Evolutionary conservation across 495 filamentous ascomycete species (phyloP).

Genomic region (Podospora pseudopauciseta): DNA sequence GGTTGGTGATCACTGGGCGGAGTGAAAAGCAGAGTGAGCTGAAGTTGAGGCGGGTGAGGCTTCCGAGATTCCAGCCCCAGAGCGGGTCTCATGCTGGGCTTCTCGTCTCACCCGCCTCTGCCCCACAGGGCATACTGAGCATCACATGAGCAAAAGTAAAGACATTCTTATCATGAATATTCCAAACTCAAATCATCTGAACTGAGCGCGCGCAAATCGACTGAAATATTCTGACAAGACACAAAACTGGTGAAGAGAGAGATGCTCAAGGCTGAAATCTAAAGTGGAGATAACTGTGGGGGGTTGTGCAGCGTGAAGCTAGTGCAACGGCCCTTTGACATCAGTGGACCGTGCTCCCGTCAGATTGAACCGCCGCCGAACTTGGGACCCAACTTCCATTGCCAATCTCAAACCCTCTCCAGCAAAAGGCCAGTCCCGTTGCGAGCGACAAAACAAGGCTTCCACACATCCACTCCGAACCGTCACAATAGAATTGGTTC

Average conservation of each 20-base stretch:
- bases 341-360: background rate
- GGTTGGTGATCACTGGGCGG: background rate
- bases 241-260: no score
- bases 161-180: background rate
- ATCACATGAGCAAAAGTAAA: background rate
- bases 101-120: background rate
- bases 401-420: background rate
- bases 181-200: no score
- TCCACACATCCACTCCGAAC: background rate
- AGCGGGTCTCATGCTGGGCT: background rate
- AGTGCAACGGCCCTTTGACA: background rate
- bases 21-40: constrained; percentile 4
- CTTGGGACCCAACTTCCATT: background rate
- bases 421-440: background rate
- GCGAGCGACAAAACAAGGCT: background rate
- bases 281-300: no score
- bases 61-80: background rate
- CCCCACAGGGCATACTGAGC: background rate
- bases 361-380: background rate
- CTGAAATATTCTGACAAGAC: no score
- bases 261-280: no score
- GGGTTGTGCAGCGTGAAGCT: no score
- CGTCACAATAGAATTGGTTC: background rate
- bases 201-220: no score
- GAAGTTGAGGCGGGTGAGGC: background rate